Conservation (phyloP, 2,329 filamentous ascomycete species). For the Calonectria ilicicola region DNA sequence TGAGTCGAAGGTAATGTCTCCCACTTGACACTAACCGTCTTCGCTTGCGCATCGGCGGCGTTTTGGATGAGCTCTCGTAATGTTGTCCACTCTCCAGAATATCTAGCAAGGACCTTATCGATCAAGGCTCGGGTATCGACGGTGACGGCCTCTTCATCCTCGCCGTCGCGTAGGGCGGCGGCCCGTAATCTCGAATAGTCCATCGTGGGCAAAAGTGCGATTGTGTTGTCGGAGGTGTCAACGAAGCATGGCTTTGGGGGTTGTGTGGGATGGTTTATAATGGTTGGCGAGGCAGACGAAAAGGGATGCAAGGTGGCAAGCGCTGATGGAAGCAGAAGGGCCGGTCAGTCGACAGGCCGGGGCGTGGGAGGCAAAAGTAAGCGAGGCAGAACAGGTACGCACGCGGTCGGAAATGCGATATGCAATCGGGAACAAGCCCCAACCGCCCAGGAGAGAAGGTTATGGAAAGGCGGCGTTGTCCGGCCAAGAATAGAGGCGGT, state of each 20-base stretch:
- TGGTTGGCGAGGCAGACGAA: constrained; percentile 14
- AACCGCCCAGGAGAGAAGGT: neutral
- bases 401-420: neutral
- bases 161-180: constrained; percentile 85
- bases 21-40: constrained; percentile 89
- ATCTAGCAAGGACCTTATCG: constrained; percentile 96
- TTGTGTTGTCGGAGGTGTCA: constrained; percentile 21
- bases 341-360: constrained; percentile 3
- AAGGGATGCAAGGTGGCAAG: neutral
- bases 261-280: constrained; percentile 1
- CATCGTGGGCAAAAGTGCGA: constrained; percentile 57
- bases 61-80: constrained; percentile 97
- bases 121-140: constrained; percentile 97
- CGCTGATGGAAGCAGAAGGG: neutral
- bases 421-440: neutral
- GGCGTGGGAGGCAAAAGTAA: constrained; percentile 5
- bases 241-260: constrained; percentile 28
- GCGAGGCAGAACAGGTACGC: constrained; percentile 3
- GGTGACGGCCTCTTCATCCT: constrained; percentile 96
- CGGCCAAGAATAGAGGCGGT: neutral
- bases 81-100: constrained; percentile 94
- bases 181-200: constrained; percentile 84
- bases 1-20: constrained; percentile 88
- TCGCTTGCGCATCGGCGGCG: constrained; percentile 95
- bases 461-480: neutral